Base-by-base conservation (phyloP, 1,284 basidiomycete genomes). In the Sparassis latifolia region DNA sequence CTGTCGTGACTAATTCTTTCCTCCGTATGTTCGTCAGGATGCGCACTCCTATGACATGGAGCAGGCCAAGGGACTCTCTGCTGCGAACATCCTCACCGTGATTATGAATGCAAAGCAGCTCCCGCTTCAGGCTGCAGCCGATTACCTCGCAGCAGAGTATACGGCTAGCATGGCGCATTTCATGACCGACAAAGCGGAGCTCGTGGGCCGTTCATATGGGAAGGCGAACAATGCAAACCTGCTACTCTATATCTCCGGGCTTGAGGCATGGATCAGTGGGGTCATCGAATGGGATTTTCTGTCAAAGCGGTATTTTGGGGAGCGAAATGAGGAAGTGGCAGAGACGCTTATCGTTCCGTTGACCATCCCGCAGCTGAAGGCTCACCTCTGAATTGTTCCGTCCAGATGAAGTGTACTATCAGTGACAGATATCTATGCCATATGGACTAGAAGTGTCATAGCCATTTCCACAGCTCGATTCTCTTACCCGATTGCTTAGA, bases 31-130 rank as follows among this genome's bases (percentile, higher is more conserved):
- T 20, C 20, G 20, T 35, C 48, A 68, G 63, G 64, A 67, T 52
- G 61, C 67, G 12, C 64, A 65, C 50, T 68, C 66, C 4, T 68
- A 62, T 51, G 63, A 65, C 45, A 58, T 62, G 20, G 66, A 68
- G 52, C 66, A 67, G 47, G 55, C 63, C 27, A 62, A 63, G 7
- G 63, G 62, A 6, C 35, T 37, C 12, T 6, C 35, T 7, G 35
- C 12, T 55, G 52, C 45, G 60, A 64, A 62, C 48, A 53, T 62
- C 51, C 44, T 64, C 47, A 45, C 51, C 33, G 52, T 60, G 33
- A 44, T 58, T 33, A 56, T 56, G 53, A 44, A 49, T 12, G n/a
- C 35, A 6, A 45, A 51, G 27, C 51, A 46, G 20, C 48, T 60
- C 44, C 49, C 49, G 28, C 42, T 63, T 3, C 63, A 65, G 50